Percentiles rank a stretch among this genome's conserved stretches.
Evolutionary conservation across 164 flowering plant species (phyloP).

Genomic region (Macadamia tetraphylla): DNA sequence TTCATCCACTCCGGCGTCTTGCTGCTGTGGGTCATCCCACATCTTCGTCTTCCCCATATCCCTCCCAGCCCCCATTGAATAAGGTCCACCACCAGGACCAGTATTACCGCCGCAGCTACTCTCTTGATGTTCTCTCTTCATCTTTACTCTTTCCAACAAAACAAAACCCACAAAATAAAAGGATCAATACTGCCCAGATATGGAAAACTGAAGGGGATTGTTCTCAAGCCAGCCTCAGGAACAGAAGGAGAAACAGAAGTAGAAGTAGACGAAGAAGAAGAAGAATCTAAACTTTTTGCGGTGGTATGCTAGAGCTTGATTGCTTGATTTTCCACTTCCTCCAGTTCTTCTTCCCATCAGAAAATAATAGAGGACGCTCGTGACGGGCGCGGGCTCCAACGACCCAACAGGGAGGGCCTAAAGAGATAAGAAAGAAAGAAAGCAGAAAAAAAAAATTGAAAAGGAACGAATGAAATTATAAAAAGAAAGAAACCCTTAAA

Average conservation of each 20-base stretch:
- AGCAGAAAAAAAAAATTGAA: background rate
- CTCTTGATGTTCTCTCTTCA: constrained; percentile 26
- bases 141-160: background rate
- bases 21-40: constrained; percentile 33
- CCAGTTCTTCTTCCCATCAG: background rate
- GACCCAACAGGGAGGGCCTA: background rate
- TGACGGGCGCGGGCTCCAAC: constrained; percentile 23
- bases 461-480: background rate
- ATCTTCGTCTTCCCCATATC: constrained; percentile 33
- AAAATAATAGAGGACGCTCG: constrained; percentile 10
- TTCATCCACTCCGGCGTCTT: constrained; percentile 64
- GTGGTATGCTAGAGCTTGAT: background rate
- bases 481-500: background rate
- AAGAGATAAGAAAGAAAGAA: background rate
- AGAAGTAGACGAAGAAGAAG: background rate
- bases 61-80: constrained; percentile 1
- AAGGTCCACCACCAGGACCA: background rate
- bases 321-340: background rate
- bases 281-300: background rate
- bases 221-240: background rate
- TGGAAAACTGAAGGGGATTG: background rate
- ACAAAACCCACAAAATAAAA: background rate
- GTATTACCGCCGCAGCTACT: background rate
- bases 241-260: background rate
- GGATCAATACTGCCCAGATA: background rate